These are phyloP conservation scores for Aureobasidium lini DNA, from an alignment of 2,329 filamentous ascomycete genomes.

Conservation along the genomic window DNA sequence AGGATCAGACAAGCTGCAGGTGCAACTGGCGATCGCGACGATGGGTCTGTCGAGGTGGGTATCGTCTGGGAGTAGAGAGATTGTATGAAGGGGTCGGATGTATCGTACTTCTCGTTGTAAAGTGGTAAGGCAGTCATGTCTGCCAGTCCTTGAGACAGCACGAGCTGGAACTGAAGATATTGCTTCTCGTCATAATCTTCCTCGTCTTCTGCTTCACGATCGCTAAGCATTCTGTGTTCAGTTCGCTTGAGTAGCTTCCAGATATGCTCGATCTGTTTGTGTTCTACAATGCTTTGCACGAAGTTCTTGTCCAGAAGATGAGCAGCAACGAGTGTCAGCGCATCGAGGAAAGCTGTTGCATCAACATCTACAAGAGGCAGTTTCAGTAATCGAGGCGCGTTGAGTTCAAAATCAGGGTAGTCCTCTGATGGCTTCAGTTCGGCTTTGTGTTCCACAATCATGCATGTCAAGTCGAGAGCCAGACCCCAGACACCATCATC, in stretches of 20 bases:
- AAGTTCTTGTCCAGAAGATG: conserved; percentile 13
- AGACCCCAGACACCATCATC: conserved; percentile 11
- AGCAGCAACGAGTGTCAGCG: conserved; percentile 8
- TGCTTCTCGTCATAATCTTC: conserved; percentile 12
- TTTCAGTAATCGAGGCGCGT: background rate
- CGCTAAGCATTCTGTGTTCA: conserved; percentile 7
- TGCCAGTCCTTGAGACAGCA: conserved; percentile 3
- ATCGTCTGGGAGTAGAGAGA: conserved; percentile 10
- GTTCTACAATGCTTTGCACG: conserved; percentile 2
- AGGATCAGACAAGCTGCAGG: conserved; percentile 15
- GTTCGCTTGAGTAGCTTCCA: conserved; percentile 14
- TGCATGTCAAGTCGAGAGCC: conserved; percentile 3
- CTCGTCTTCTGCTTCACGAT: background rate
- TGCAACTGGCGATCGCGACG: conserved; percentile 3
- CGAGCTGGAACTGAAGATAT: conserved; percentile 10
- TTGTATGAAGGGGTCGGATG: background rate
- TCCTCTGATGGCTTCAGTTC: background rate
- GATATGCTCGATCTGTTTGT: conserved; percentile 5
- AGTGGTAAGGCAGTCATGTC: conserved; percentile 9
- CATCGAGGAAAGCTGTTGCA: conserved; percentile 15
- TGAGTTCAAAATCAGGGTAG: background rate
- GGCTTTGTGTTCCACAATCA: conserved; percentile 5
- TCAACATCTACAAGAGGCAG: conserved; percentile 15
- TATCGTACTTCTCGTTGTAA: conserved; percentile 3
- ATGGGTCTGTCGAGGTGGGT: background rate